phyloP scores from a whole-genome alignment of 1,284 basidiomycete species.

The Thelephora terrestris region DNA sequence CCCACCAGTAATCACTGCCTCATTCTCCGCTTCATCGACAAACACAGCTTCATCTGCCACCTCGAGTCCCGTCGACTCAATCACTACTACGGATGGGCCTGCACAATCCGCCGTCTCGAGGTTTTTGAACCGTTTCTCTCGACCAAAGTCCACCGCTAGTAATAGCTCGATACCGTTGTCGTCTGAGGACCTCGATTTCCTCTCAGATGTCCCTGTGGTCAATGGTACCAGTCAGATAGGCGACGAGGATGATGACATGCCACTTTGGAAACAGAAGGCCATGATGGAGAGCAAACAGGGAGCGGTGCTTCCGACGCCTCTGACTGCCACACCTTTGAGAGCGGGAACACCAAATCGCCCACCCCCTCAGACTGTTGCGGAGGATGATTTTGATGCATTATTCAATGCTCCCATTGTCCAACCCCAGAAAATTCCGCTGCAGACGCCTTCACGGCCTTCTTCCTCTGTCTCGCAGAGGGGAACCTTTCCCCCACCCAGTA shows the following conservation, averaged over 20 bases:
- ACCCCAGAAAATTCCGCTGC: neutral
- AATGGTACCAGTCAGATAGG: slow-evolving; percentile 40
- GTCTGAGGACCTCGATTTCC: slow-evolving; percentile 61
- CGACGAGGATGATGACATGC: slow-evolving; percentile 26
- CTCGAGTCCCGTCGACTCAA: slow-evolving; percentile 2
- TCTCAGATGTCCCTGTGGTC: slow-evolving; percentile 50
- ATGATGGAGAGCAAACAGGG: neutral
- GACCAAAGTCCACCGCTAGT: slow-evolving; percentile 26
- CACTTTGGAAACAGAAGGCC: slow-evolving; percentile 28
- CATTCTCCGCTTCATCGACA: slow-evolving; percentile 5
- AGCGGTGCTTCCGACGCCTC: neutral
- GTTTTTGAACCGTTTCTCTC: slow-evolving; percentile 60
- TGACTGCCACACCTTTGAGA: neutral
- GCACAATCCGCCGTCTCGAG: slow-evolving; percentile 53
- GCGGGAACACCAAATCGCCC: slow-evolving; percentile 5
- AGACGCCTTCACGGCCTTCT: neutral
- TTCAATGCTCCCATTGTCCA: slow-evolving; percentile 6
- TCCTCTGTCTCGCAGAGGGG: neutral
- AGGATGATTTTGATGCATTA: slow-evolving; percentile 9
- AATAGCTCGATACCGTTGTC: slow-evolving; percentile 51
- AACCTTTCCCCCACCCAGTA: neutral
- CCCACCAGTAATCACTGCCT: slow-evolving; percentile 5
- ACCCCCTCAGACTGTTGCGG: neutral
- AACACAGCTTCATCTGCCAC: neutral
- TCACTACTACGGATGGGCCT: slow-evolving; percentile 7